Conservation (phyloP, 2,329 filamentous ascomycete species). For the Blastomyces gilchristii region DNA sequence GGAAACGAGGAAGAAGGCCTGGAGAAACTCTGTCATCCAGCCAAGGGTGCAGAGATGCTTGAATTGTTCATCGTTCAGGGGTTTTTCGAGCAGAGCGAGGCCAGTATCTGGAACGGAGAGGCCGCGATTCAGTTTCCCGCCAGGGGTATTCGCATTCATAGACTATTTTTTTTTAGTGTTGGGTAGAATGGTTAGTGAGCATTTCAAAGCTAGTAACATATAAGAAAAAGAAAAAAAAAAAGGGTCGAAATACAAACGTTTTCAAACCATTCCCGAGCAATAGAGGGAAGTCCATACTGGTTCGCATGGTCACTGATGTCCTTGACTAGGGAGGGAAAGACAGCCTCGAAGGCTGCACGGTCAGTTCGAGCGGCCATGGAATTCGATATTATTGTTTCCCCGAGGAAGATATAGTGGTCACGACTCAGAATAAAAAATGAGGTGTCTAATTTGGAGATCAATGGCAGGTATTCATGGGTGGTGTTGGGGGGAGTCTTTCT, state of each 20-base stretch:
- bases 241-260: constrained; percentile 44
- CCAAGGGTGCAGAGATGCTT: constrained; percentile 79
- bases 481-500: constrained; percentile 5
- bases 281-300: constrained; percentile 70
- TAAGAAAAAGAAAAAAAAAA: background rate
- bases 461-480: constrained; percentile 8
- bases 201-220: background rate
- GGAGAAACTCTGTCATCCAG: constrained; percentile 96
- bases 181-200: background rate
- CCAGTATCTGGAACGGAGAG: constrained; percentile 52
- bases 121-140: constrained; percentile 97
- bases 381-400: constrained; percentile 3
- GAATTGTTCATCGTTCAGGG: constrained; percentile 58
- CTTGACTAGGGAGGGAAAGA: constrained; percentile 78
- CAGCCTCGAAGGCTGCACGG: constrained; percentile 65
- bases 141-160: constrained; percentile 74
- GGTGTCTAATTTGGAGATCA: background rate
- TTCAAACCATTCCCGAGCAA: constrained; percentile 78
- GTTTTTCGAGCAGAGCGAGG: constrained; percentile 18
- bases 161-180: constrained; percentile 43
- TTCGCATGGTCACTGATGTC: constrained; percentile 69
- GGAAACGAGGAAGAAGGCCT: constrained; percentile 96
- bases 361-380: constrained; percentile 63
- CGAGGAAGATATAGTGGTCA: constrained; percentile 1
- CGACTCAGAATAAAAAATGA: background rate